These are phyloP conservation scores for Calocybe indica DNA, from an alignment of 768 basidiomycete genomes.

Conservation along the genomic window DNA sequence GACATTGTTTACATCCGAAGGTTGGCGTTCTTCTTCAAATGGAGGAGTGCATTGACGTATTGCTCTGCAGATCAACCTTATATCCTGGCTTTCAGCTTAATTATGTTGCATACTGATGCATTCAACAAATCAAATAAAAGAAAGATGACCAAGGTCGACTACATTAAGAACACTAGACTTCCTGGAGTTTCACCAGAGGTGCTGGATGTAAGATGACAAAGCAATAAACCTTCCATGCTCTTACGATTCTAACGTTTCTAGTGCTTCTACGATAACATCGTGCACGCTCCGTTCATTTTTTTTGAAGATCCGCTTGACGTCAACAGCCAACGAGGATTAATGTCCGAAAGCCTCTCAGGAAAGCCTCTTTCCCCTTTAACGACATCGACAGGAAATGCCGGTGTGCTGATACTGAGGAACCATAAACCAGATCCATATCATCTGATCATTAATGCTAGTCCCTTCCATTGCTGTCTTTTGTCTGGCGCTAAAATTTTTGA, in stretches of 20 bases:
- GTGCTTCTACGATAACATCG: conserved; percentile 96
- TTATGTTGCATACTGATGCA: conserved; percentile 97
- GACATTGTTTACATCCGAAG: conserved; percentile 69
- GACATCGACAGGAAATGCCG: conserved; percentile 15
- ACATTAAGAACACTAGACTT: conserved; percentile 85
- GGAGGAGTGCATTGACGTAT: conserved; percentile 2
- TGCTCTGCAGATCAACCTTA: conserved; percentile 76
- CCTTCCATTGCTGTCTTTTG: neutral
- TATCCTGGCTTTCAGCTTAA: conserved; percentile 93
- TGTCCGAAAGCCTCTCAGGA: conserved; percentile 27
- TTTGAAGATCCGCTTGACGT: conserved; percentile 85
- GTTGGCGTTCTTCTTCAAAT: conserved; percentile 31
- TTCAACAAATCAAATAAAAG: conserved; percentile 97
- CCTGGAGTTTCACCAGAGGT: conserved; percentile 81
- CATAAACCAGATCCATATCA: conserved; percentile 88
- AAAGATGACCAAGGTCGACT: conserved; percentile 96
- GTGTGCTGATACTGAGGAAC: conserved; percentile 37
- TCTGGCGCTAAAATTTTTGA: conserved; percentile 2
- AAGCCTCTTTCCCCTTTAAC: conserved; percentile 20
- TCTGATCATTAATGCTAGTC: conserved; percentile 72
- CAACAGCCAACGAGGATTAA: conserved; percentile 46
- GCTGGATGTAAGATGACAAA: conserved; percentile 60
- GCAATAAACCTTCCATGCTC: neutral
- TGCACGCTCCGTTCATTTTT: conserved; percentile 94
- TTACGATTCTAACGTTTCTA: conserved; percentile 21